phyloP scores from a whole-genome alignment of 768 basidiomycete genomes.

The Boletus vermiculosoides region DNA sequence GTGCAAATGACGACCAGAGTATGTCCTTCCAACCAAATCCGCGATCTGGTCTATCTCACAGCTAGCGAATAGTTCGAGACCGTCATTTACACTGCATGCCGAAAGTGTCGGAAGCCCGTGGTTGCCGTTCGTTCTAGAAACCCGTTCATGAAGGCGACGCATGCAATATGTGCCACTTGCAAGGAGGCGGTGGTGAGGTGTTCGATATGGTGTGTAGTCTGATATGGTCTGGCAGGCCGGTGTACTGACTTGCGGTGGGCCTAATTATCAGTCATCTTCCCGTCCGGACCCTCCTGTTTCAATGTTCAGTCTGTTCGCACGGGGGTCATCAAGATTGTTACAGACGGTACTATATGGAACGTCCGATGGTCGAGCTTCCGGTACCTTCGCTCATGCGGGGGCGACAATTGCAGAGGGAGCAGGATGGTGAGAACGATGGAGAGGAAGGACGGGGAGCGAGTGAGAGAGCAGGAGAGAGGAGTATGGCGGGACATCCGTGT shows the following conservation, averaged over 20 bases:
- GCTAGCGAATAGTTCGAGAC: slow-evolving; percentile 58
- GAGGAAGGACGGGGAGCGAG: slow-evolving; percentile 8
- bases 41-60: neutral
- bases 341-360: slow-evolving; percentile 59
- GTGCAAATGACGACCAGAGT: slow-evolving; percentile 57
- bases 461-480: slow-evolving; percentile 6
- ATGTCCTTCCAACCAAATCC: slow-evolving; percentile 7
- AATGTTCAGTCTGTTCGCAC: slow-evolving; percentile 74
- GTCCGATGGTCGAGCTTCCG: slow-evolving; percentile 51
- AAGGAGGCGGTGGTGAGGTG: slow-evolving; percentile 49
- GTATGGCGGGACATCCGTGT: slow-evolving; percentile 56
- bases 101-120: slow-evolving; percentile 63
- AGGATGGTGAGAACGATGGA: slow-evolving; percentile 13
- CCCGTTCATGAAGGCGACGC: slow-evolving; percentile 38
- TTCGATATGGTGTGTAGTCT: slow-evolving; percentile 64
- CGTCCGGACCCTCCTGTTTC: slow-evolving; percentile 65
- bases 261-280: slow-evolving; percentile 67
- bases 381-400: slow-evolving; percentile 17
- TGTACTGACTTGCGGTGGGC: neutral
- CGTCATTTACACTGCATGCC: slow-evolving; percentile 66
- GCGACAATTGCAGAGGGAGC: slow-evolving; percentile 21
- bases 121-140: slow-evolving; percentile 38
- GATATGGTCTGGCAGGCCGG: neutral
- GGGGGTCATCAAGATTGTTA: slow-evolving; percentile 84
- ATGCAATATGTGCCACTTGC: slow-evolving; percentile 60